Evolutionary conservation across 306 rosid species (phyloP).

Genomic region (Pueraria montana): DNA sequence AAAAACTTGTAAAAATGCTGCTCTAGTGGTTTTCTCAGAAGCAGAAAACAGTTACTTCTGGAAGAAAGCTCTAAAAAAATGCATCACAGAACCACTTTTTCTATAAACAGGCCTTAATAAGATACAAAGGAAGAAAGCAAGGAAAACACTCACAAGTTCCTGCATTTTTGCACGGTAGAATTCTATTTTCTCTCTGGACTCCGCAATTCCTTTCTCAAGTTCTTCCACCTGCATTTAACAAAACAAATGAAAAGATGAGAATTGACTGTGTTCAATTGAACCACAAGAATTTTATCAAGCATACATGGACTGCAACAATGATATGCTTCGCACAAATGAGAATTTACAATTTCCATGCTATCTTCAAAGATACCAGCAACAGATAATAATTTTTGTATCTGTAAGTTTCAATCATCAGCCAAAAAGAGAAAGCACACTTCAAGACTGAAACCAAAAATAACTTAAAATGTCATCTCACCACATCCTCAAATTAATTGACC

Average conservation of each 20-base stretch:
- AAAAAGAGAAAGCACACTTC: constrained; percentile 31
- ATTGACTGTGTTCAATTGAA: constrained; percentile 32
- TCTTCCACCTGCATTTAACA: constrained; percentile 81
- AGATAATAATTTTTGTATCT: constrained; percentile 25
- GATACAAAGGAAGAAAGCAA: constrained; percentile 42
- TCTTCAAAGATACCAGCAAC: constrained; percentile 36
- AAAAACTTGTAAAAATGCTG: background rate
- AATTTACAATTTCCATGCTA: constrained; percentile 39
- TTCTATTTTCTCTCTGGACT: constrained; percentile 84
- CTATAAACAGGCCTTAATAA: background rate
- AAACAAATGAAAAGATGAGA: constrained; percentile 39
- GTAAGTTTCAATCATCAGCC: constrained; percentile 23
- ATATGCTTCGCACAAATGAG: constrained; percentile 38
- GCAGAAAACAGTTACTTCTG: constrained; percentile 1
- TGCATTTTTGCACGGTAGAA: constrained; percentile 89
- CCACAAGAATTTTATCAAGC: constrained; percentile 25
- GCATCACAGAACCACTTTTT: background rate
- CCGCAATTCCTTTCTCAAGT: constrained; percentile 87
- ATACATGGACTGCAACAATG: constrained; percentile 36
- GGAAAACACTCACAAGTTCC: constrained; percentile 84
- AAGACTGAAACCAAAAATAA: constrained; percentile 29
- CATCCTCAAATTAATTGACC: constrained; percentile 38
- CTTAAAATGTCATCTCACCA: constrained; percentile 31
- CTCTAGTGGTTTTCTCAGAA: background rate
- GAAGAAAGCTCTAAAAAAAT: background rate